Conservation (phyloP, 2,329 filamentous ascomycete genomes). For the Periconia digitata region DNA sequence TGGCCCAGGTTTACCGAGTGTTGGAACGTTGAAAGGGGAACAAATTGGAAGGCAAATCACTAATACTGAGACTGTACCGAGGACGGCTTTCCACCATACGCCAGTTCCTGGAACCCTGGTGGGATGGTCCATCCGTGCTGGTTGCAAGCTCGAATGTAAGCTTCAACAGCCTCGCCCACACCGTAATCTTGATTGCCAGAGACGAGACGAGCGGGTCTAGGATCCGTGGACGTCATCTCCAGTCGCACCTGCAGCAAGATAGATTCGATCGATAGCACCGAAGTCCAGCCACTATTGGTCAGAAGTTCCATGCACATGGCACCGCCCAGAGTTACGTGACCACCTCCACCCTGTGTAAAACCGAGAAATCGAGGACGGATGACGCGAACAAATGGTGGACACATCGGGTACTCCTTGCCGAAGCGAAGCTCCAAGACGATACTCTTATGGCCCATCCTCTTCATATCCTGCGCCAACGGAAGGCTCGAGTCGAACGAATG, state of each 20-base stretch:
- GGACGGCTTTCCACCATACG: constrained; percentile 30
- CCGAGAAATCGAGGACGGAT: constrained; percentile 77
- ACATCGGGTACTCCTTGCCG: constrained; percentile 71
- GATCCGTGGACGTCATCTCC: constrained; percentile 70
- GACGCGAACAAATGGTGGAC: constrained; percentile 82
- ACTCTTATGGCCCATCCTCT: constrained; percentile 60
- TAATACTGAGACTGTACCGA: neutral
- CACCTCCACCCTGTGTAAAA: constrained; percentile 74
- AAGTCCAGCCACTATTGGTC: constrained; percentile 80
- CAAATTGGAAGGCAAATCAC: neutral
- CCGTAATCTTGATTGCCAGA: constrained; percentile 57
- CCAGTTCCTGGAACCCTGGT: constrained; percentile 58
- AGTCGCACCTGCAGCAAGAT: constrained; percentile 79
- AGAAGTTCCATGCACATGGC: constrained; percentile 81
- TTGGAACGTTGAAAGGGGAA: too few relatives aligned
- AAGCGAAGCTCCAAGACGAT: constrained; percentile 83
- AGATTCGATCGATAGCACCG: constrained; percentile 72
- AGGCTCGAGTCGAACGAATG: constrained; percentile 74
- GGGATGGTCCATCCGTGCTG: constrained; percentile 76
- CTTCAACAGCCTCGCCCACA: constrained; percentile 70
- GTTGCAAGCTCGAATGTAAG: constrained; percentile 68
- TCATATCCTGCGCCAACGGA: constrained; percentile 76
- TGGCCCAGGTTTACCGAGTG: too few relatives aligned
- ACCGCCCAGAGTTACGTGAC: constrained; percentile 81
- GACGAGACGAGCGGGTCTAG: constrained; percentile 69